These are phyloP conservation scores for Tremella fuciformis DNA, from an alignment of 768 basidiomycete genomes.

Conservation along the genomic window DNA sequence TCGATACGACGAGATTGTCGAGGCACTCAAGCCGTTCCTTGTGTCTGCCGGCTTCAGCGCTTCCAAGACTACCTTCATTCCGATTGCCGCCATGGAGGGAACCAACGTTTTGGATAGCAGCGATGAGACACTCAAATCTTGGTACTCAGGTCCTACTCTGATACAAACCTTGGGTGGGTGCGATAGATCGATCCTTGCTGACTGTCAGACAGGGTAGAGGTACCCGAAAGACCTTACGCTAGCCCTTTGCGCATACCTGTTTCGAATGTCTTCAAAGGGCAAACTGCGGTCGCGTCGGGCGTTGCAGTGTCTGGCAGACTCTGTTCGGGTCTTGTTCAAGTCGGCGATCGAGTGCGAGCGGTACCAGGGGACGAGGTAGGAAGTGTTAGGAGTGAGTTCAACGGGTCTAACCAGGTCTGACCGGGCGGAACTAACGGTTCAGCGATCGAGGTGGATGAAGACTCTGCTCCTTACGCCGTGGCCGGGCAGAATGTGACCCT, in stretches of 20 bases:
- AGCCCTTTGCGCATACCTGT: constrained; percentile 81
- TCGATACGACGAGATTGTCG: constrained; percentile 82
- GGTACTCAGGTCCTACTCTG: constrained; percentile 85
- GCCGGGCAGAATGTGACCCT: constrained; percentile 88
- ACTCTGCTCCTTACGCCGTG: constrained; percentile 75
- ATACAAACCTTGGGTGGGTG: constrained; percentile 72
- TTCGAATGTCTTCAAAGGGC: constrained; percentile 91
- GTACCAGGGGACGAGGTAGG: constrained; percentile 90
- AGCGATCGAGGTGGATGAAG: constrained; percentile 85
- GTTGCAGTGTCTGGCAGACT: constrained; percentile 78
- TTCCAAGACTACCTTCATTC: constrained; percentile 76
- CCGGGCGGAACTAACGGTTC: neutral
- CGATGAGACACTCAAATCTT: constrained; percentile 59
- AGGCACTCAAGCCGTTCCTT: constrained; percentile 72
- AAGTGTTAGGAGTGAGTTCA: constrained; percentile 60
- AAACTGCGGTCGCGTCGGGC: constrained; percentile 64
- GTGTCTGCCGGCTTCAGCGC: constrained; percentile 79
- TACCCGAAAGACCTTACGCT: constrained; percentile 72
- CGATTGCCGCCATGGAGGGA: constrained; percentile 85
- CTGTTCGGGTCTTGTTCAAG: constrained; percentile 83
- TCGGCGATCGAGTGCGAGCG: constrained; percentile 80
- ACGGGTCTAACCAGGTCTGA: neutral
- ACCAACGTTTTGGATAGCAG: constrained; percentile 65
- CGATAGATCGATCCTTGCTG: neutral
- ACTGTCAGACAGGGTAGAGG: constrained; percentile 69